A percentile compares a stretch with the other conserved stretches of the same genome.
Evolutionary conservation across 352 stramenopile species (phyloP).

Genomic region (Phytophthora sp.): DNA sequence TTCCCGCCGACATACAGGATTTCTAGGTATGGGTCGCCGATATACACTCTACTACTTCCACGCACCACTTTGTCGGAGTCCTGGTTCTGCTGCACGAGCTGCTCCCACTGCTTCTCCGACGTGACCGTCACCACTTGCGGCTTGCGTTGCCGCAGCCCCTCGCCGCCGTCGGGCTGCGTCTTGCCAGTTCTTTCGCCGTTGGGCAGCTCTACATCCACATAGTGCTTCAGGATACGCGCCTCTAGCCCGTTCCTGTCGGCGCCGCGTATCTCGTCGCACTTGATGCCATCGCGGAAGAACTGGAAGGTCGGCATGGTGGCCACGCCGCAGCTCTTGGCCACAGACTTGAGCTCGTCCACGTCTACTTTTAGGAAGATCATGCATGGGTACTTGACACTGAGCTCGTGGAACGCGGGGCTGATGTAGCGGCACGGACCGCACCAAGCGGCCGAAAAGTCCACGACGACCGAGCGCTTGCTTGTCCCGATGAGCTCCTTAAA

Average conservation of each 20-base stretch:
- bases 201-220: conserved; percentile 72
- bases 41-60: conserved; percentile 2
- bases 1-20: not conserved
- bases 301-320: conserved; percentile 96
- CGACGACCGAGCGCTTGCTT: conserved; percentile 72
- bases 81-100: conserved; percentile 54
- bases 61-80: conserved; percentile 52
- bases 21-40: not conserved
- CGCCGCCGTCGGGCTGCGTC: not conserved
- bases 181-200: conserved; percentile 43
- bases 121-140: conserved; percentile 49
- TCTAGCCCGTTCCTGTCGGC: conserved; percentile 76
- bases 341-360: conserved; percentile 78
- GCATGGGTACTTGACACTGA: conserved; percentile 85
- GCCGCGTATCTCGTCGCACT: conserved; percentile 89
- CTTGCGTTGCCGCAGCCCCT: conserved; percentile 63
- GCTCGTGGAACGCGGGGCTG: conserved; percentile 79
- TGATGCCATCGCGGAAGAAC: conserved; percentile 90
- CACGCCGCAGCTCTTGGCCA: conserved; percentile 67
- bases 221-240: conserved; percentile 68
- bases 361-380: conserved; percentile 91
- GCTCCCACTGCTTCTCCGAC: conserved; percentile 62
- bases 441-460: conserved; percentile 91
- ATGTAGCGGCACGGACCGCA: conserved; percentile 88
- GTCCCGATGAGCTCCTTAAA: conserved; percentile 69